Evolutionary conservation across 139 green algal species (phyloP), one percentile per base, ranked within the genome.

Genomic region (Chlamydomonas incerta): DNA sequence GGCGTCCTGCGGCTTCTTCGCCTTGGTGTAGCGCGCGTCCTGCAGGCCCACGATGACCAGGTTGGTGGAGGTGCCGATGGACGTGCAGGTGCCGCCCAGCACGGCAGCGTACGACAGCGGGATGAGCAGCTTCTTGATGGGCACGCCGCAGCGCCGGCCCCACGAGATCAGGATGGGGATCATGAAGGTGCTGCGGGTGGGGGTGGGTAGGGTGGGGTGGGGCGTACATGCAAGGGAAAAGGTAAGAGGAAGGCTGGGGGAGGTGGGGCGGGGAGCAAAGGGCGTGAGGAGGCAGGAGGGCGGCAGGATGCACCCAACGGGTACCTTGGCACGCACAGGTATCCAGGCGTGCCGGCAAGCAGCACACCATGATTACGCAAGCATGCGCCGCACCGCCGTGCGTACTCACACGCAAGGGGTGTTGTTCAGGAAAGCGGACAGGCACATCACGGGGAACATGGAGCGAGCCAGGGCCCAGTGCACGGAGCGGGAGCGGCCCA

Each of bases 21-120:
- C 55, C 18, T 60, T 60, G 18, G 55, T 60, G 55, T 60, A 60
- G 55, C 55, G 55, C 20, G 17, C 18, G 18, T 60, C 60, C 60
- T 66, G 60, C 60, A 66, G 60, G 60, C 60, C 60, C 23, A 66
- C 60, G 60, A 66, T 66, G 24, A 66, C 60, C 60, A 66, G 60
- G 60, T 66, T 97, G 68, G 95, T 97, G 55, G 86, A 93, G 28
- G 94, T 95, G 37, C 95, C 94, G 37, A 97, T 97, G 29, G 96
- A 82, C 2, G 95, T 96, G 80, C 81, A 85, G 23, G 93, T 96
- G 31, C 94, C 94, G 14, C 95, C 95, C 47, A 97, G 88, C 34
- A 96, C 92, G 23, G 91, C 88, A 18, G 93, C 90, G 74, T 92
- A 96, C 29, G 90, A 94, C 33, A 96, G 73, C 33, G 94, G 94